Base-by-base conservation (phyloP, 2,329 filamentous ascomycete species). In the Verticillium longisporum region DNA sequence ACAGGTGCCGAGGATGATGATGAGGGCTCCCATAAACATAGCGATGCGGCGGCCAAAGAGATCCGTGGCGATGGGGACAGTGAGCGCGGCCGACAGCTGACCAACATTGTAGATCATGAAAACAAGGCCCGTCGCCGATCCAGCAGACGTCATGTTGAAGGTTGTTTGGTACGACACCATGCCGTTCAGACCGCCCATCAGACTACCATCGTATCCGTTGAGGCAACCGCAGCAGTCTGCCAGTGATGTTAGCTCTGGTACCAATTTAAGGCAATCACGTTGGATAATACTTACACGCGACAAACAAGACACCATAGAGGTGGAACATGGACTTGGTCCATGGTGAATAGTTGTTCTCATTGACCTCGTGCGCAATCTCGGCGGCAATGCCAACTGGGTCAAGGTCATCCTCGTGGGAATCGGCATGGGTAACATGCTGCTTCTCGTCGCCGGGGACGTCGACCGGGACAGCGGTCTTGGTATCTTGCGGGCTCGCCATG, bases 81-180 rank as follows among this genome's bases (percentile, higher is more conserved):
- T 73, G 9, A 76, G 69, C 1, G 72, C 74, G 11, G 76, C 77
- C 18, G 71, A 64, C 61, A 79, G 74, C 59, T 73, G 75, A 15
- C 77, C 77, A 45, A 79, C 70, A 15, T 76, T 78, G 62, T 79
- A 79, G 57, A 79, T 78, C 69, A 77, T 77, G 61, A 78, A 78
- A 26, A 79, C 62, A 15, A 64, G 61, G 4, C 62, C 62, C 4
- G 62, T 64, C 21, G 54, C 33, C 2, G 62, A 64, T 2, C 62
- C 62, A n/a, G 59, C 61, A 4, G 61, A 59, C 21, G 50, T 71
- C 59, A 63, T 63, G 45, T 61, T 26, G 55, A 59, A 62, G 13
- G 61, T 7, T 1, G 34, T 61, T 13, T 71, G 68, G 15, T 68
- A 70, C 0, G 68, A 70, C 1, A 4, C 34, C 69, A 70, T 69